phyloP scores from a whole-genome alignment of 306 rosid genomes.

The Prunus campanulata region DNA sequence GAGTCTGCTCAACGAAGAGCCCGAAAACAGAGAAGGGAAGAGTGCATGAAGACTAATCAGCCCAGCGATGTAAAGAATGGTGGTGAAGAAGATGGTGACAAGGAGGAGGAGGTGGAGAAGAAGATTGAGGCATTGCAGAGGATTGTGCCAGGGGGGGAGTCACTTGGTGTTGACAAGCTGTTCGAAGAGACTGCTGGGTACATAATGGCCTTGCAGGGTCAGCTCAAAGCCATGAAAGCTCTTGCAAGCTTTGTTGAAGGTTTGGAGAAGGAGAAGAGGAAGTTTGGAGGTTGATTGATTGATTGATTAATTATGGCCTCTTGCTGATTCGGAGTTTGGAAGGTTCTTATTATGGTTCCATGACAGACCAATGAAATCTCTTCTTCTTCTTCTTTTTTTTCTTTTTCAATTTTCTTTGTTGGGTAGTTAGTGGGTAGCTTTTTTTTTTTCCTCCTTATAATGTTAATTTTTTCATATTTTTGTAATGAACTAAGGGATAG shows the following conservation, averaged over 20 bases:
- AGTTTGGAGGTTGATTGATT: conserved; percentile 65
- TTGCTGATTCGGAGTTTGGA: neutral
- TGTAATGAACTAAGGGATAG: conserved; percentile 23
- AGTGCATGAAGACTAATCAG: neutral
- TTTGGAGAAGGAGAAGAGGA: conserved; percentile 62
- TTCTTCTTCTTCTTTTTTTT: neutral
- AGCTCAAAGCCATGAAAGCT: conserved; percentile 68
- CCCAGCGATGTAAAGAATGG: neutral
- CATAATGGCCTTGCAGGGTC: conserved; percentile 66
- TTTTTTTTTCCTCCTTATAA: conserved; percentile 17
- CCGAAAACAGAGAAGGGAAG: conserved; percentile 7
- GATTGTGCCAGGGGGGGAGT: conserved; percentile 81
- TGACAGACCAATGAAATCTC: conserved; percentile 6
- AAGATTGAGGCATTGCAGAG: conserved; percentile 84
- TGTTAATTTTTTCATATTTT: conserved; percentile 22
- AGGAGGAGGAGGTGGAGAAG: conserved; percentile 64
- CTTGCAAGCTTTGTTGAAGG: conserved; percentile 54
- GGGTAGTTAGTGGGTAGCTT: conserved; percentile 2
- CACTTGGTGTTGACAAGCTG: conserved; percentile 66
- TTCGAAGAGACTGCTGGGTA: conserved; percentile 90
- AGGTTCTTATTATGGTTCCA: conserved; percentile 1
- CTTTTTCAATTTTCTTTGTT: conserved; percentile 5
- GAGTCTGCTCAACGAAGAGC: neutral
- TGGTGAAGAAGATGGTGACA: conserved; percentile 30
- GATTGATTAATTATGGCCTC: conserved; percentile 8